Evolutionary conservation across 2,329 filamentous ascomycete species (phyloP), one percentile per base, ranked within the genome.

Genomic region (Paecilomyces dactylethromorphus): DNA sequence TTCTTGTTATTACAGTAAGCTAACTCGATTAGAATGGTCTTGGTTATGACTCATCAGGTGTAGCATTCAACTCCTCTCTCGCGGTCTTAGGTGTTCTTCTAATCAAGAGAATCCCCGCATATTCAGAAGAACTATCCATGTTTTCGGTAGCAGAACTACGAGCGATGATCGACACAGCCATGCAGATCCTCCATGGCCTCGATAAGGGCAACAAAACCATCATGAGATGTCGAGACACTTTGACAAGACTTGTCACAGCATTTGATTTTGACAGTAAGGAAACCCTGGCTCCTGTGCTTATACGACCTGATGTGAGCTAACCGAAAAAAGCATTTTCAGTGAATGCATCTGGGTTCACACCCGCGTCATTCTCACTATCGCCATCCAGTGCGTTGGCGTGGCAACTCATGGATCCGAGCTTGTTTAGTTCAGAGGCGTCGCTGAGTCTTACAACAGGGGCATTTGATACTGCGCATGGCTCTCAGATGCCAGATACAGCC

Each of bases 1-100:
- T 56, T 61, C 58, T 12, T 59, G 60, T 29, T 61, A 56, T 54
- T 61, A 61, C 31, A 59, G 60, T 61, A 59, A 32, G 60, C 21
- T 33, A 24, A 22, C 1, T 18, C 4, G 33, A 15, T 35, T 35
- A 3, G 11, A 35, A 35, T 15, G 15, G 33, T 8, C 15, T 35
- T 15, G 33, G 33, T 12, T 35, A 35, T 35, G 11, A 15, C 33
- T 35, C 15, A 35, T 12, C 15, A 35, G 11, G 33, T 35, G 33
- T 35, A 35, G 33, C 33, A 3, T 35, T 35, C 33, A 35, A 35
- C 33, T 35, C 33, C 15, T 35, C 33, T 35, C 15, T 35, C 2
- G 33, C 33, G 15, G 33, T 35, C 33, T 35, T 35, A 11, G 33
- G 33, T 35, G 33, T 35, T 35, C 33, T 35, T 35, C 33, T 35